Evolutionary conservation across 108 stramenopile species (phyloP).

Genomic region (Schizochytrium sp.): DNA sequence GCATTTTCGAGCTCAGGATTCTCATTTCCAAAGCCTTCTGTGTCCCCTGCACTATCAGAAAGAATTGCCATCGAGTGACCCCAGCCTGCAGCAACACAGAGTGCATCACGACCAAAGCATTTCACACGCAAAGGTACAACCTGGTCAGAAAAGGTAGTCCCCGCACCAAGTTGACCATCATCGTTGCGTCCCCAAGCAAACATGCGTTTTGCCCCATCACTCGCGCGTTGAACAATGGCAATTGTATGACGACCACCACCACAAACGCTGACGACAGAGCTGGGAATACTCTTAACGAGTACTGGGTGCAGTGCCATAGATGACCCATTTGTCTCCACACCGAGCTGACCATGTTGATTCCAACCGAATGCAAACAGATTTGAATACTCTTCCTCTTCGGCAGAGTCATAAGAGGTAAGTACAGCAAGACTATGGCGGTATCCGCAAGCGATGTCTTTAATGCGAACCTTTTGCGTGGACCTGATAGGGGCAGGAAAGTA

Average conservation of each 20-base stretch:
- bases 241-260: constrained; percentile 56
- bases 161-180: constrained; percentile 45
- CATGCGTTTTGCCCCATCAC: constrained; percentile 57
- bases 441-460: constrained; percentile 37
- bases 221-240: constrained; percentile 2
- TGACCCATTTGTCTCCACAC: background rate
- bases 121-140: background rate
- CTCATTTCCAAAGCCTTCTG: background rate
- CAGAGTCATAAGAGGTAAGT: background rate
- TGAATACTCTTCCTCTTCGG: constrained; percentile 13
- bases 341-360: constrained; percentile 52
- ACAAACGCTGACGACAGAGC: constrained; percentile 10
- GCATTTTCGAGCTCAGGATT: background rate
- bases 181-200: constrained; percentile 55
- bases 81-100: constrained; percentile 33
- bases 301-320: constrained; percentile 1
- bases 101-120: constrained; percentile 20
- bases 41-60: background rate
- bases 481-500: constrained; percentile 39
- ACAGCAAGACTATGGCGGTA: constrained; percentile 55
- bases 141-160: constrained; percentile 42
- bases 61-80: constrained; percentile 46
- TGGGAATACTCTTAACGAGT: background rate
- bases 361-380: constrained; percentile 37
- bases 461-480: constrained; percentile 22